These are phyloP conservation scores for Pythium monospermum DNA, from an alignment of 352 stramenopile species.

Conservation along the genomic window DNA sequence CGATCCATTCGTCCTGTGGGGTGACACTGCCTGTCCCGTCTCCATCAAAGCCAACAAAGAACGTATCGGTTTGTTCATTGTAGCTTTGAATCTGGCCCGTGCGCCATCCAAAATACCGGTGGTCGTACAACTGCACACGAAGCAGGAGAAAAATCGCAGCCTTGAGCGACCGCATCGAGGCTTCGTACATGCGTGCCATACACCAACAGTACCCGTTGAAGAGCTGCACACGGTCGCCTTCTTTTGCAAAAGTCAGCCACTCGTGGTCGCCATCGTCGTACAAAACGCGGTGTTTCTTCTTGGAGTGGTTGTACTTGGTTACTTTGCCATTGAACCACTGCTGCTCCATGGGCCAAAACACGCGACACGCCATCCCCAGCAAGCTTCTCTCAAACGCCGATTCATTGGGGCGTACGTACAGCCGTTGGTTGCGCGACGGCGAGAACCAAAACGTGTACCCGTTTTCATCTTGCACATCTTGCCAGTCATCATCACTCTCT, in stretches of 20 bases:
- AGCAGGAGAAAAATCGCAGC: slow-evolving; percentile 47
- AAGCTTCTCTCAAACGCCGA: slow-evolving; percentile 42
- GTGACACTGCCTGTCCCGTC: slow-evolving; percentile 1
- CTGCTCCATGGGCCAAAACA: slow-evolving; percentile 74
- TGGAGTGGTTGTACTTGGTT: slow-evolving; percentile 46
- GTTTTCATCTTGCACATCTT: slow-evolving; percentile 55
- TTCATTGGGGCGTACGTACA: slow-evolving; percentile 68
- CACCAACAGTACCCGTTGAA: slow-evolving; percentile 71
- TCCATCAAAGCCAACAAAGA: slow-evolving; percentile 51
- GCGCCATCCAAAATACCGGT: slow-evolving; percentile 40
- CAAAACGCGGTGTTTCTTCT: slow-evolving; percentile 61
- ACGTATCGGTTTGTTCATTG: slow-evolving; percentile 45
- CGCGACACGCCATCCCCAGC: slow-evolving; percentile 53
- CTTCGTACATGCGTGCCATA: slow-evolving; percentile 62
- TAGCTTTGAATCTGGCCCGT: slow-evolving; percentile 44
- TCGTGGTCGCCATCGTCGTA: slow-evolving; percentile 80
- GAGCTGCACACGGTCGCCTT: slow-evolving; percentile 51
- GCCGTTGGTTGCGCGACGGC: slow-evolving; percentile 49
- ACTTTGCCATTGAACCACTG: slow-evolving; percentile 66
- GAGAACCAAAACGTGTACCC: slow-evolving; percentile 80
- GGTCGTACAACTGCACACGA: slow-evolving; percentile 51
- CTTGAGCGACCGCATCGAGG: slow-evolving; percentile 39
- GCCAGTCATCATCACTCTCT: slow-evolving; percentile 77
- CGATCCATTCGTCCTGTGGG: slow-evolving; percentile 43
- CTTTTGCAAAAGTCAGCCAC: slow-evolving; percentile 43